Conservation (phyloP, 2,329 filamentous ascomycete genomes). For the Ramularia endophylla region DNA sequence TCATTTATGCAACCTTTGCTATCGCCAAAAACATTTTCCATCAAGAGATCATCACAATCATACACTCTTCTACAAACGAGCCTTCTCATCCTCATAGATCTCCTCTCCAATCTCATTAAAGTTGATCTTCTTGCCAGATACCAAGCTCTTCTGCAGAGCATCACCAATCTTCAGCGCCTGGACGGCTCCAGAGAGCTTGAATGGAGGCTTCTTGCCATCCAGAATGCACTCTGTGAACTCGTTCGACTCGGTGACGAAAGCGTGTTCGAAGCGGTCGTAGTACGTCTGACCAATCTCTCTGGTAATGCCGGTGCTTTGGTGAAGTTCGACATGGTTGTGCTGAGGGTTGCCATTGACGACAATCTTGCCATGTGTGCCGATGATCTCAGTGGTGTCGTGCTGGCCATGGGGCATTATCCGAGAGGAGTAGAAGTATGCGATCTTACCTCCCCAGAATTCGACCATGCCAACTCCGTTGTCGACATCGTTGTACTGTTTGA, state of each 20-base stretch:
- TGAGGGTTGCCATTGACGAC: constrained; percentile 55
- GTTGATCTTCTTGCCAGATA: constrained; percentile 41
- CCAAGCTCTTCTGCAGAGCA: constrained; percentile 41
- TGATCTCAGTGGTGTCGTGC: constrained; percentile 61
- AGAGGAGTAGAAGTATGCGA: constrained; percentile 58
- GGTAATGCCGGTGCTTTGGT: constrained; percentile 49
- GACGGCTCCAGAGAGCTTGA: constrained; percentile 53
- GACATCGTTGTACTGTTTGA: constrained; percentile 53
- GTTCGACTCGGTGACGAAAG: constrained; percentile 58
- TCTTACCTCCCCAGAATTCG: constrained; percentile 58
- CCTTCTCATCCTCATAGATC: constrained; percentile 17
- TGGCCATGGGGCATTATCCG: constrained; percentile 65
- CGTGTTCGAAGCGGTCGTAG: constrained; percentile 57
- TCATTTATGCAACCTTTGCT: too few species aligned
- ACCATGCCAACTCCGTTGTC: constrained; percentile 60
- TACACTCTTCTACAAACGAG: constrained; percentile 11
- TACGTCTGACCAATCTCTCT: constrained; percentile 57
- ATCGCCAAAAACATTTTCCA: too few species aligned
- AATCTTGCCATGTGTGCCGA: constrained; percentile 60
- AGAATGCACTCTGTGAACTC: constrained; percentile 57
- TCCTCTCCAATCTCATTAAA: constrained; percentile 48
- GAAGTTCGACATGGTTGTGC: constrained; percentile 50
- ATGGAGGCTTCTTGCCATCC: constrained; percentile 50
- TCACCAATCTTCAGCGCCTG: constrained; percentile 56
- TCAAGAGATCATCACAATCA: constrained; percentile 8